Evolutionary conservation across 2,329 filamentous ascomycete genomes (phyloP).

Genomic region (Aspergillus amoenus): DNA sequence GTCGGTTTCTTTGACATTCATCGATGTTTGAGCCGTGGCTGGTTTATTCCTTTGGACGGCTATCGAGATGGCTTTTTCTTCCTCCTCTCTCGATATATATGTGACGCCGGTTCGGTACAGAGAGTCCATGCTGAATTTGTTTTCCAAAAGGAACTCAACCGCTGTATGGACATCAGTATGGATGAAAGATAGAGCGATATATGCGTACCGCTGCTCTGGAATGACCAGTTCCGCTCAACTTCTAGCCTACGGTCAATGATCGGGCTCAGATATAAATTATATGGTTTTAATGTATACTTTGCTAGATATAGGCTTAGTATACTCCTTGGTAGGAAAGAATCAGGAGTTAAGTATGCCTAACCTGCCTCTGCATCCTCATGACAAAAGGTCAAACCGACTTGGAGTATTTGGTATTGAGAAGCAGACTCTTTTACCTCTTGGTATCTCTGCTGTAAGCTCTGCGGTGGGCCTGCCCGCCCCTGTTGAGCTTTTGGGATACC

Average conservation of each 20-base stretch:
- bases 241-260: conserved; percentile 53
- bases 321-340: not conserved
- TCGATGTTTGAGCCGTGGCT: conserved; percentile 34
- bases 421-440: conserved; percentile 60
- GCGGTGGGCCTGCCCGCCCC: conserved; percentile 46
- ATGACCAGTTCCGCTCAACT: conserved; percentile 60
- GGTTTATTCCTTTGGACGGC: conserved; percentile 43
- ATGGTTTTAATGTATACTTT: conserved; percentile 60
- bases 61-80: conserved; percentile 47
- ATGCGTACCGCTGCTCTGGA: conserved; percentile 53
- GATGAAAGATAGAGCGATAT: not conserved
- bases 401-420: conserved; percentile 63
- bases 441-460: conserved; percentile 58
- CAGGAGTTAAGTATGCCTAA: conserved; percentile 21
- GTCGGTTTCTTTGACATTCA: conserved; percentile 55
- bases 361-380: conserved; percentile 55
- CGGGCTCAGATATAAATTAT: conserved; percentile 64
- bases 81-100: conserved; percentile 63
- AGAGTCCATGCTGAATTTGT: conserved; percentile 59
- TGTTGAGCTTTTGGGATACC: conserved; percentile 54
- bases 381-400: conserved; percentile 67
- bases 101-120: conserved; percentile 59
- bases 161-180: conserved; percentile 37
- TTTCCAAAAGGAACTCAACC: conserved; percentile 59
- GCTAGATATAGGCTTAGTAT: conserved; percentile 30